A percentile compares a stretch with the other conserved stretches of the same genome.
These are phyloP conservation scores for Whalleya microplaca DNA, from an alignment of 2,329 filamentous ascomycete genomes.

Conservation along the genomic window DNA sequence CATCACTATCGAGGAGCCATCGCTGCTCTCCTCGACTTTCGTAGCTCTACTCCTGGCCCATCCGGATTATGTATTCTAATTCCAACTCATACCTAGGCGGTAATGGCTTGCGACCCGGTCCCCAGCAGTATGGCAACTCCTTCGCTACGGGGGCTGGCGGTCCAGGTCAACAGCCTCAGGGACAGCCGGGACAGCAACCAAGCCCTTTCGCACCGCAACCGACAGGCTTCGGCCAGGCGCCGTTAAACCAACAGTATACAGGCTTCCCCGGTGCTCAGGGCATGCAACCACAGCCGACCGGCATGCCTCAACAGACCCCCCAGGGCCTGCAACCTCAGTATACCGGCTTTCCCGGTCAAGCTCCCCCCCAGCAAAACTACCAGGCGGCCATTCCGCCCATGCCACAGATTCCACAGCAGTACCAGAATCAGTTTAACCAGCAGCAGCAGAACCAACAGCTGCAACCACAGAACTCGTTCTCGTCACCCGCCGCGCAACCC, in stretches of 20 bases:
- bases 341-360: slow-evolving; percentile 47
- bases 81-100: slow-evolving; percentile 83
- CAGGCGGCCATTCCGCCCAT: slow-evolving; percentile 63
- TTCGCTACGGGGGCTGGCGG: slow-evolving; percentile 47
- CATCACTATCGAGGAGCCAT: slow-evolving; percentile 29
- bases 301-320: slow-evolving; percentile 47
- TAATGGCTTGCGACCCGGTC: slow-evolving; percentile 73
- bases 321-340: slow-evolving; percentile 49
- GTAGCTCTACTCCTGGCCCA: slow-evolving; percentile 8
- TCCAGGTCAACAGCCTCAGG: slow-evolving; percentile 44
- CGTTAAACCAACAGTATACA: slow-evolving; percentile 61
- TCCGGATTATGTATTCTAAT: slow-evolving; percentile 77
- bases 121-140: slow-evolving; percentile 60
- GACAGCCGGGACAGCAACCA: slow-evolving; percentile 54
- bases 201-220: slow-evolving; percentile 61
- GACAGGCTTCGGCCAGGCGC: slow-evolving; percentile 62
- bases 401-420: slow-evolving; percentile 63
- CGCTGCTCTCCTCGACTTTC: slow-evolving; percentile 26
- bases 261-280: slow-evolving; percentile 61
- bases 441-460: slow-evolving; percentile 52
- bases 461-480: slow-evolving; percentile 50
- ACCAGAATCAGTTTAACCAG: slow-evolving; percentile 61
- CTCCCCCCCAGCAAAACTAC: slow-evolving; percentile 62
- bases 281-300: slow-evolving; percentile 43
- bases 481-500: slow-evolving; percentile 53